phyloP scores from a whole-genome alignment of 2,329 filamentous ascomycete species.

The Grosmannia penicillata region DNA sequence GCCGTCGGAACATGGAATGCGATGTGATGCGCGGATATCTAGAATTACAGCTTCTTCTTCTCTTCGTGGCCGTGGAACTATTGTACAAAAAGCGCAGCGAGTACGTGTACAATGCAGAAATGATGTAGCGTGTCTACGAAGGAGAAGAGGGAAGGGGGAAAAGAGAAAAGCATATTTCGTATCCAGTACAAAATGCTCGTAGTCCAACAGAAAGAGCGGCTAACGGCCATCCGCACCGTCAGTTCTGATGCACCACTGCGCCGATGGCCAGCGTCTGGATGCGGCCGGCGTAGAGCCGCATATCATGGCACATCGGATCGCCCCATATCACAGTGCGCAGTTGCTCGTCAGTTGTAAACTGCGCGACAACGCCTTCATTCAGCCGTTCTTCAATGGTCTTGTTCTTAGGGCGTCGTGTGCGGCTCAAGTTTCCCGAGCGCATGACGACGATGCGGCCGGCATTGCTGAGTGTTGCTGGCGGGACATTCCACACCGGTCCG shows the following conservation, averaged over 20 bases:
- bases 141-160: too few relatives aligned
- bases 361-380: slow-evolving; percentile 50
- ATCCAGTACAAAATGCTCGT: too few relatives aligned
- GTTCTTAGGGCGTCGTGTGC: slow-evolving; percentile 22
- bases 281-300: slow-evolving; percentile 60
- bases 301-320: slow-evolving; percentile 65
- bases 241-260: too few relatives aligned
- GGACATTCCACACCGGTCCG: slow-evolving; percentile 46
- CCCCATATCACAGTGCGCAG: slow-evolving; percentile 63
- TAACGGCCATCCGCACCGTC: too few relatives aligned
- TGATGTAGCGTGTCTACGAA: too few relatives aligned
- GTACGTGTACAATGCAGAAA: background rate
- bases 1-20: too few relatives aligned
- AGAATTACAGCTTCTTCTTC: too few relatives aligned
- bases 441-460: slow-evolving; percentile 57
- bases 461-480: slow-evolving; percentile 50
- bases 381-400: slow-evolving; percentile 35
- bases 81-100: too few relatives aligned
- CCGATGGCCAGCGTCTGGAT: slow-evolving; percentile 58
- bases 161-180: too few relatives aligned
- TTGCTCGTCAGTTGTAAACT: slow-evolving; percentile 51
- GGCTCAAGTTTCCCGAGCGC: slow-evolving; percentile 28
- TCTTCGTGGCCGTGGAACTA: too few relatives aligned
- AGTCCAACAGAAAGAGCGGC: too few relatives aligned
- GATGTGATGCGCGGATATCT: too few relatives aligned